Percentiles rank a stretch among this genome's conserved stretches.
Evolutionary conservation across 2,329 filamentous ascomycete species (phyloP).

Genomic region (Calycina herbarum): DNA sequence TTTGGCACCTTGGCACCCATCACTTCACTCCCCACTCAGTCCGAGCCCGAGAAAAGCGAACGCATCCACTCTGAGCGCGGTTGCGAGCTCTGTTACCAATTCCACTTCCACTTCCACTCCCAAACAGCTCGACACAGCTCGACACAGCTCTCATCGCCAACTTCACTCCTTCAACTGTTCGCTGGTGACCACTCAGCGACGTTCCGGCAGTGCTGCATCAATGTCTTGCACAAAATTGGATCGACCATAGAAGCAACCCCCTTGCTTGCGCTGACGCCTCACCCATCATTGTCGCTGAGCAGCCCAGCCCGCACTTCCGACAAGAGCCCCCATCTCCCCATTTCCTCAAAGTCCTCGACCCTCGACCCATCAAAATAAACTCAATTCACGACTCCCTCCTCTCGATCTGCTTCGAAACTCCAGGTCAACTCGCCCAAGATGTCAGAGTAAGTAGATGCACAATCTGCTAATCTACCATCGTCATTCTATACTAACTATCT

Average conservation of each 20-base stretch:
- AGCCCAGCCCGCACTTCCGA: slow-evolving; percentile 1
- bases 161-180: too few relatives aligned
- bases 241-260: neutral
- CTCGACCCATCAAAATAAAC: neutral
- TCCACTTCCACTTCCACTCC: too few relatives aligned
- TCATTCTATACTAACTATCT: slow-evolving; percentile 6
- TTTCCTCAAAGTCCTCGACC: neutral
- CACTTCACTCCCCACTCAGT: too few relatives aligned
- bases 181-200: too few relatives aligned
- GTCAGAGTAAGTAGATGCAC: slow-evolving; percentile 17
- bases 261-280: slow-evolving; percentile 2
- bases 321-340: neutral
- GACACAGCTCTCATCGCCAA: too few relatives aligned
- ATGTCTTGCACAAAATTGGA: too few relatives aligned
- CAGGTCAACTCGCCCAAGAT: slow-evolving; percentile 10
- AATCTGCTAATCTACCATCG: neutral
- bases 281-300: neutral
- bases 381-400: slow-evolving; percentile 1
- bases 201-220: too few relatives aligned
- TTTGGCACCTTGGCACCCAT: too few relatives aligned
- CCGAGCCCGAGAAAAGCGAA: too few relatives aligned
- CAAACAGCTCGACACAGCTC: too few relatives aligned
- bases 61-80: too few relatives aligned
- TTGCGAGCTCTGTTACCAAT: too few relatives aligned
- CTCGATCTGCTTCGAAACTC: neutral